phyloP scores from a whole-genome alignment of 2,329 filamentous ascomycete species.

The Trichoderma atroviride region DNA sequence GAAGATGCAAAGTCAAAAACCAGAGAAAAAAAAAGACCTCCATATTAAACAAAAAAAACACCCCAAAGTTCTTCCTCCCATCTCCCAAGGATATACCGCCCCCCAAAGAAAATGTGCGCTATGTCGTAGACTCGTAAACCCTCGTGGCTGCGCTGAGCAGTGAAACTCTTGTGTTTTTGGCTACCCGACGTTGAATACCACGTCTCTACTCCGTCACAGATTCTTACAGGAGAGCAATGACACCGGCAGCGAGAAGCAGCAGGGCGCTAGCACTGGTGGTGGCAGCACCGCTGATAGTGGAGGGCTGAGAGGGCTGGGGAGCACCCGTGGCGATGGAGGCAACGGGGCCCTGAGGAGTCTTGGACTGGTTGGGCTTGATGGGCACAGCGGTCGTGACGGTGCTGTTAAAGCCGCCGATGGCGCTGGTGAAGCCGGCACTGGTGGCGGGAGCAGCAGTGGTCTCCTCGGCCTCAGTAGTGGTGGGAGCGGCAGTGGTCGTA shows the following conservation, averaged over 20 bases:
- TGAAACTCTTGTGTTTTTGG: slow-evolving; percentile 25
- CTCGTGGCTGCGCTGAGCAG: slow-evolving; percentile 38
- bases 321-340: slow-evolving; percentile 26
- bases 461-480: slow-evolving; percentile 21
- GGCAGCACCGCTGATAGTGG: slow-evolving; percentile 37
- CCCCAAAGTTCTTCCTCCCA: background rate
- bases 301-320: slow-evolving; percentile 30
- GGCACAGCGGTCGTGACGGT: slow-evolving; percentile 36
- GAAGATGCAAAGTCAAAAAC: slow-evolving; percentile 15
- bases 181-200: slow-evolving; percentile 27
- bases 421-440: slow-evolving; percentile 33
- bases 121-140: slow-evolving; percentile 39
- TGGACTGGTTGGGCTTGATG: slow-evolving; percentile 32
- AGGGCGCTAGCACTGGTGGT: slow-evolving; percentile 42
- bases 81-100: slow-evolving; percentile 24
- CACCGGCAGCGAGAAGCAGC: slow-evolving; percentile 42
- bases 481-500: slow-evolving; percentile 34
- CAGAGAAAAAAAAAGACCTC: slow-evolving; percentile 10
- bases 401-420: slow-evolving; percentile 40
- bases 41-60: slow-evolving; percentile 2
- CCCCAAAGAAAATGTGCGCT: slow-evolving; percentile 24
- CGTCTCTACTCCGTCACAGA: slow-evolving; percentile 34
- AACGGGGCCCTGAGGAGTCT: slow-evolving; percentile 22
- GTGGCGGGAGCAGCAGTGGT: slow-evolving; percentile 34
- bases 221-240: slow-evolving; percentile 42